Conservation (phyloP, 140 eudicot genomes). For the Anethum foeniculum region DNA sequence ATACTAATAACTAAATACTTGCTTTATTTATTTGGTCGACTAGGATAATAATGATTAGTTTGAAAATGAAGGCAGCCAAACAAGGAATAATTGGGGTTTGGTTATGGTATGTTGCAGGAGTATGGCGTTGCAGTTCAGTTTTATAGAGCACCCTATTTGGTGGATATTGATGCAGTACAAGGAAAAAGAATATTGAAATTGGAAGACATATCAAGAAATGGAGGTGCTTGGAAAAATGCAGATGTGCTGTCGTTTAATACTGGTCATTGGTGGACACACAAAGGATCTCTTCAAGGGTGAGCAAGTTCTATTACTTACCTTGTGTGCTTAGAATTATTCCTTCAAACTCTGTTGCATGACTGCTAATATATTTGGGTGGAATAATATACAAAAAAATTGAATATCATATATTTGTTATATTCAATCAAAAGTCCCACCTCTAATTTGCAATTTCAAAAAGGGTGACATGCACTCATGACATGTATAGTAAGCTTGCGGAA, state of each 20-base stretch:
- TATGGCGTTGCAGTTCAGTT: constrained; percentile 64
- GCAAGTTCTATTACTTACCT: background rate
- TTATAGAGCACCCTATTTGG: constrained; percentile 72
- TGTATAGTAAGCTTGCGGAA: too few relatives aligned
- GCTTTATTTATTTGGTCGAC: background rate
- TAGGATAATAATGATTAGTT: background rate
- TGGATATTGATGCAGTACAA: constrained; percentile 61
- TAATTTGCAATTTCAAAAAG: too few relatives aligned
- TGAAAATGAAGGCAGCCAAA: background rate
- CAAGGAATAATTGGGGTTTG: background rate
- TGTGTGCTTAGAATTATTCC: background rate
- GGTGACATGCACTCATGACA: too few relatives aligned
- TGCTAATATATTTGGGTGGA: background rate
- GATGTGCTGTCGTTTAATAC: constrained; percentile 80
- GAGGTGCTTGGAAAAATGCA: constrained; percentile 53
- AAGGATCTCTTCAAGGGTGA: constrained; percentile 84
- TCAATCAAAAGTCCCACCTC: too few relatives aligned
- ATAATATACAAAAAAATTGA: too few relatives aligned
- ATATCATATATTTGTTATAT: too few relatives aligned
- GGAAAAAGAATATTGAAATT: constrained; percentile 66
- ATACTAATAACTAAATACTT: background rate
- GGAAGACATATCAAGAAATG: constrained; percentile 65
- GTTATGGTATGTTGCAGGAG: constrained; percentile 41
- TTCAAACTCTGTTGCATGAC: background rate
- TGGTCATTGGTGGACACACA: constrained; percentile 98